Evolutionary conservation across 805 yeast species (phyloP).

Genomic region (Teunomyces gatunensis): DNA sequence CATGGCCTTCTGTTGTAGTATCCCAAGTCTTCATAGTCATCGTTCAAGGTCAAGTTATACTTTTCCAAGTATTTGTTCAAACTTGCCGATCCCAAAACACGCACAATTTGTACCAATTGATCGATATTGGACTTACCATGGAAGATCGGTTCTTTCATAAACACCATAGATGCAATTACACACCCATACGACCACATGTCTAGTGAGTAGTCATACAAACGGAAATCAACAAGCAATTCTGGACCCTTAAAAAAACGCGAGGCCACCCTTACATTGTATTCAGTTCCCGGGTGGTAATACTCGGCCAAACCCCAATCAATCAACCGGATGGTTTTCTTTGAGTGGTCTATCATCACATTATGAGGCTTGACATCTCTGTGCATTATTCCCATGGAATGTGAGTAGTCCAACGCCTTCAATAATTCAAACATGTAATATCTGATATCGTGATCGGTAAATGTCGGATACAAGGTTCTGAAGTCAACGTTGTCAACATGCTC

Average conservation of each 20-base stretch:
- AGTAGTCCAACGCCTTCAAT: slow-evolving; percentile 77
- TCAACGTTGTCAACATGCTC: slow-evolving; percentile 84
- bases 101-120: slow-evolving; percentile 85
- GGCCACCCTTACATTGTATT: slow-evolving; percentile 89
- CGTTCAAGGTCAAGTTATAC: slow-evolving; percentile 66
- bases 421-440: slow-evolving; percentile 81
- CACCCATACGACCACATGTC: slow-evolving; percentile 93
- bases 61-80: slow-evolving; percentile 62
- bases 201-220: slow-evolving; percentile 82
- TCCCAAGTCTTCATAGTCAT: slow-evolving; percentile 78
- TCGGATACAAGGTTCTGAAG: slow-evolving; percentile 82
- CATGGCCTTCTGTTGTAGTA: slow-evolving; percentile 66
- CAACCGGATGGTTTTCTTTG: slow-evolving; percentile 56
- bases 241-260: slow-evolving; percentile 92
- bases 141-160: slow-evolving; percentile 88
- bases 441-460: slow-evolving; percentile 70
- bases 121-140: slow-evolving; percentile 90
- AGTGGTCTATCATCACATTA: slow-evolving; percentile 89
- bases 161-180: slow-evolving; percentile 84
- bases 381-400: slow-evolving; percentile 93
- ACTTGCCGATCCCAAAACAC: slow-evolving; percentile 82
- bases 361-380: slow-evolving; percentile 95
- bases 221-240: slow-evolving; percentile 77
- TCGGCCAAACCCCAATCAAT: slow-evolving; percentile 97
- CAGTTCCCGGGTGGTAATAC: slow-evolving; percentile 85